Percentiles rank a stretch among this genome's conserved stretches.
These are phyloP conservation scores for Verticillium alfalfae DNA, from an alignment of 2,329 filamentous ascomycete species.

Conservation along the genomic window DNA sequence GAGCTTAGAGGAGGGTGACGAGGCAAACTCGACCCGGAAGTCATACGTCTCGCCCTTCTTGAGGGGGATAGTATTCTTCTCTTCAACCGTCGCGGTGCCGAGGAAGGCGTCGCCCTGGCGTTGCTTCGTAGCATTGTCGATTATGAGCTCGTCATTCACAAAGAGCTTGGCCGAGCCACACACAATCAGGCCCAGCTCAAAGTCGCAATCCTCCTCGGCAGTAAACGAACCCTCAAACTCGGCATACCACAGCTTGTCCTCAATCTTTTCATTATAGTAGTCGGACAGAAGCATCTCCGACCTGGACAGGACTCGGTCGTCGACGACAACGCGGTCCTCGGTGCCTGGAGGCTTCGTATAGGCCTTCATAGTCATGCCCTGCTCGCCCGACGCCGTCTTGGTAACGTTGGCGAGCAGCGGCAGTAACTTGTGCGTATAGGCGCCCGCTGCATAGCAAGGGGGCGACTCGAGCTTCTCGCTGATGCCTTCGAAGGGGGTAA, in stretches of 20 bases:
- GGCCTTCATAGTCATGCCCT: slow-evolving; percentile 58
- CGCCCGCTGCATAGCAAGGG: slow-evolving; percentile 51
- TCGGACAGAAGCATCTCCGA: slow-evolving; percentile 45
- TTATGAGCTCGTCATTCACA: slow-evolving; percentile 53
- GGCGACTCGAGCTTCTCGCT: slow-evolving; percentile 39
- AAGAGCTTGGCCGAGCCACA: slow-evolving; percentile 58
- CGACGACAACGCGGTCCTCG: slow-evolving; percentile 41
- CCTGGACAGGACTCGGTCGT: slow-evolving; percentile 40
- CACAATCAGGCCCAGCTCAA: slow-evolving; percentile 60
- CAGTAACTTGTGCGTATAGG: slow-evolving; percentile 59
- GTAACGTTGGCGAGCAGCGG: slow-evolving; percentile 50
- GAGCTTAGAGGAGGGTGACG: slow-evolving; percentile 47
- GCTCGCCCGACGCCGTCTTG: slow-evolving; percentile 44
- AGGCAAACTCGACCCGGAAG: slow-evolving; percentile 53
- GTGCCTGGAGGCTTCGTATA: slow-evolving; percentile 53
- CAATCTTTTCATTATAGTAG: slow-evolving; percentile 47
- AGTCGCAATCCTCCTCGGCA: slow-evolving; percentile 36
- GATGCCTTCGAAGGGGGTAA: slow-evolving; percentile 70
- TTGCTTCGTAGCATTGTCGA: slow-evolving; percentile 62
- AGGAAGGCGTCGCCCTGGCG: slow-evolving; percentile 57
- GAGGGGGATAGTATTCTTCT: slow-evolving; percentile 50
- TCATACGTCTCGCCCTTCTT: slow-evolving; percentile 53
- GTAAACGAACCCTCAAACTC: slow-evolving; percentile 56
- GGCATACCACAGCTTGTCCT: slow-evolving; percentile 48
- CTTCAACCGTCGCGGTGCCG: slow-evolving; percentile 58